These are phyloP conservation scores for Gossypium lobatum DNA, from an alignment of 441 rosid genomes.

Conservation along the genomic window DNA sequence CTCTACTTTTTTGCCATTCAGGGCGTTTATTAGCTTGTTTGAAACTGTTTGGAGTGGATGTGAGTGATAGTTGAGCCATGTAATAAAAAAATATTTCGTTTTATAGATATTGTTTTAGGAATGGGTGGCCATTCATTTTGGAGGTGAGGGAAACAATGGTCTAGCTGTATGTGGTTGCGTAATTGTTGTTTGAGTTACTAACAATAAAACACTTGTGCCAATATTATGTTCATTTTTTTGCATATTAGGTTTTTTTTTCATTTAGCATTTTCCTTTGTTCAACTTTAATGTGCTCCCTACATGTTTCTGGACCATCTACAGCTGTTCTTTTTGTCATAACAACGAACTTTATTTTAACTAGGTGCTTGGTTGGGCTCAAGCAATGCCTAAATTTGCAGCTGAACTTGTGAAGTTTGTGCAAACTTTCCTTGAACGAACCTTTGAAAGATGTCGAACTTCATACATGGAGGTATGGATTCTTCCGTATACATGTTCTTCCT, in stretches of 20 bases:
- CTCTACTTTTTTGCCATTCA: too few relatives aligned
- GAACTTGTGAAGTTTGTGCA: conserved; percentile 93
- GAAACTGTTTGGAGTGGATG: too few relatives aligned
- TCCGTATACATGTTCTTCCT: conserved; percentile 15
- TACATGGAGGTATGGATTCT: conserved; percentile 76
- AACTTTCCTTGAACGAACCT: conserved; percentile 91
- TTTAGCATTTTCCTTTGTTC: neutral
- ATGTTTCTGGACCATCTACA: conserved; percentile 19
- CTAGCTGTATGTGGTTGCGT: too few relatives aligned
- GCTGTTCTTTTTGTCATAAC: conserved; percentile 9
- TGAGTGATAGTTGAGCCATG: too few relatives aligned
- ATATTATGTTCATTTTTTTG: neutral
- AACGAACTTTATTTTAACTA: conserved; percentile 14
- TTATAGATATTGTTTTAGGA: too few relatives aligned
- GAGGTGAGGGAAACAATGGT: too few relatives aligned
- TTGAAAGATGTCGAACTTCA: conserved; percentile 95
- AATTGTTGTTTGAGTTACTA: too few relatives aligned
- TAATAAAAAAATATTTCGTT: too few relatives aligned
- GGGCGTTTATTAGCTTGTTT: too few relatives aligned
- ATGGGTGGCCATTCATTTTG: too few relatives aligned
- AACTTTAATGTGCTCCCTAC: neutral
- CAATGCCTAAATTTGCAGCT: conserved; percentile 95
- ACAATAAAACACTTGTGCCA: too few relatives aligned
- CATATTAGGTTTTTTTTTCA: neutral
- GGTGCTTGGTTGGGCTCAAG: conserved; percentile 99